These are phyloP conservation scores for Mrakia hoshinonis DNA, from an alignment of 768 basidiomycete species.

Conservation along the genomic window DNA sequence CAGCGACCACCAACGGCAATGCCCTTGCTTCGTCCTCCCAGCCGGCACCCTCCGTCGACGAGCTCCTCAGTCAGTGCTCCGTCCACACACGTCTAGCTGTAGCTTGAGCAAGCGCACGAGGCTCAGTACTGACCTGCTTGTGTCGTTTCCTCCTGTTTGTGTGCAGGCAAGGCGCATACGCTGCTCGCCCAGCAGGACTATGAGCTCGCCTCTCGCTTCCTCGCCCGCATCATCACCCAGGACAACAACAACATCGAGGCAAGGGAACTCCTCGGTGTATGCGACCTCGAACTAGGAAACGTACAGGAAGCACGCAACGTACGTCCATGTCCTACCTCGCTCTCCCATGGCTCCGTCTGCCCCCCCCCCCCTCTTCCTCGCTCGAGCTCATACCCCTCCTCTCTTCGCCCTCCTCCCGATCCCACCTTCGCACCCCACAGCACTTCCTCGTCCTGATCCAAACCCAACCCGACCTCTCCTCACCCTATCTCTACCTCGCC, in stretches of 20 bases:
- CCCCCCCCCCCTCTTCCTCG: no score
- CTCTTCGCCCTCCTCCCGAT: not conserved
- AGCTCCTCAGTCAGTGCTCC: constrained; percentile 16
- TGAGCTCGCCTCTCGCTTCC: constrained; percentile 20
- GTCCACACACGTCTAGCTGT: no score
- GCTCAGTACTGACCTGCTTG: no score
- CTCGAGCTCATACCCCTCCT: not conserved
- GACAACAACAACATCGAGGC: constrained; percentile 22
- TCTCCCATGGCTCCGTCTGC: not conserved
- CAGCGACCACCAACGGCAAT: not conserved
- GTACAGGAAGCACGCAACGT: constrained; percentile 23
- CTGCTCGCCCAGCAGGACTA: constrained; percentile 28
- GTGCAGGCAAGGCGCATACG: constrained; percentile 23
- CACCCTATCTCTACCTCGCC: constrained; percentile 28
- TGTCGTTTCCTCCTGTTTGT: no score
- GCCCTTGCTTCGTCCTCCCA: constrained; percentile 1
- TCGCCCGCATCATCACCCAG: constrained; percentile 14
- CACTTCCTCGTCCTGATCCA: constrained; percentile 22
- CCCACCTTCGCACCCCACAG: not conserved
- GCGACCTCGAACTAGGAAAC: constrained; percentile 28
- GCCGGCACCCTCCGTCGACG: constrained; percentile 5
- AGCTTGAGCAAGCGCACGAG: no score
- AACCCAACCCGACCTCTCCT: not conserved
- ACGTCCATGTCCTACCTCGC: not conserved
- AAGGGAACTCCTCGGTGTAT: constrained; percentile 22